Evolutionary conservation across 1,284 basidiomycete genomes (phyloP).

Genomic region (Coniophora puteana): DNA sequence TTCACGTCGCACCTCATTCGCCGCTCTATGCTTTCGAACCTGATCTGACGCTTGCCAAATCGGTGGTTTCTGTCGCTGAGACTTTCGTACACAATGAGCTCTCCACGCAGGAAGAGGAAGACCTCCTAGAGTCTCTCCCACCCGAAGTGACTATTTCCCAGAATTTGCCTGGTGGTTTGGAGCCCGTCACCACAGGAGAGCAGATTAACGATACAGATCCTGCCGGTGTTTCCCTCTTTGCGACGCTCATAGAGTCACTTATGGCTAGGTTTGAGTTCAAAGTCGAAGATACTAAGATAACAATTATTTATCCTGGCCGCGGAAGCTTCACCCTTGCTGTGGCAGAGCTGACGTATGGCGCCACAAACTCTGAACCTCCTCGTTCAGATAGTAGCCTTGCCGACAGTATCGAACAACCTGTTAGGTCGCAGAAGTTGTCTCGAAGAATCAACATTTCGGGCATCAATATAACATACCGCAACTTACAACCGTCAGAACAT

Average conservation of each 20-base stretch:
- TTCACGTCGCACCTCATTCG: slow-evolving; percentile 42
- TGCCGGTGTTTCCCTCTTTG: slow-evolving; percentile 78
- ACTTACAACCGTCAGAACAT: no score
- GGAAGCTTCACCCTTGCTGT: slow-evolving; percentile 60
- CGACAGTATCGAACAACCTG: slow-evolving; percentile 10
- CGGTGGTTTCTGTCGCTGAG: slow-evolving; percentile 78
- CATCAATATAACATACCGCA: slow-evolving; percentile 41
- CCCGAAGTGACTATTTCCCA: slow-evolving; percentile 38
- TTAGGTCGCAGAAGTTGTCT: slow-evolving; percentile 15
- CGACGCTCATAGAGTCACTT: slow-evolving; percentile 79
- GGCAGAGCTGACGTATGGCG: slow-evolving; percentile 55
- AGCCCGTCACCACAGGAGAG: slow-evolving; percentile 47
- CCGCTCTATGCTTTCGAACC: slow-evolving; percentile 13
- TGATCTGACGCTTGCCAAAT: slow-evolving; percentile 59
- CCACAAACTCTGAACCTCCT: slow-evolving; percentile 34
- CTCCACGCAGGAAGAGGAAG: slow-evolving; percentile 64
- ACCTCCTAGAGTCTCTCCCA: slow-evolving; percentile 69
- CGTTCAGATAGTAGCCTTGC: slow-evolving; percentile 1
- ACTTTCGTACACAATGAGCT: slow-evolving; percentile 84
- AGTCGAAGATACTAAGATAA: slow-evolving; percentile 65
- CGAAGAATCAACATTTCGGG: slow-evolving; percentile 50
- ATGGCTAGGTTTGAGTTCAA: slow-evolving; percentile 81
- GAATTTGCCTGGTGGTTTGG: slow-evolving; percentile 62
- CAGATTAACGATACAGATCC: slow-evolving; percentile 49
- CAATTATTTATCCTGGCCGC: slow-evolving; percentile 57